These are phyloP conservation scores for Pelargonium exstipulatum DNA, from an alignment of 441 rosid species.

Conservation along the genomic window DNA sequence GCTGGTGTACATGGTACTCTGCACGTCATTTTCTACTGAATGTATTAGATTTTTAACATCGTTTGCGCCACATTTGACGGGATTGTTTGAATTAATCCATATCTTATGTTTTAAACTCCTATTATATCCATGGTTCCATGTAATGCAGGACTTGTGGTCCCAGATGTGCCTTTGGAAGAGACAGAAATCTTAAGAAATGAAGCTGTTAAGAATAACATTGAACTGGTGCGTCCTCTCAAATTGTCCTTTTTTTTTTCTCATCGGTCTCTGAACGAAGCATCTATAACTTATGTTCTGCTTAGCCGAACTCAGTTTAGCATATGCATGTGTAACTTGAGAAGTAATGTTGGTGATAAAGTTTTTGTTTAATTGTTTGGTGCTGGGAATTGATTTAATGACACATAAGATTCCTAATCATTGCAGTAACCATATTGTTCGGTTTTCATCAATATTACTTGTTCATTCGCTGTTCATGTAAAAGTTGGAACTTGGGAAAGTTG, in stretches of 20 bases:
- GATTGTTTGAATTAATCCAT: neutral
- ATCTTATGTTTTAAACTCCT: neutral
- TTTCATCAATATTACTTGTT: too few relatives aligned
- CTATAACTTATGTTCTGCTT: too few relatives aligned
- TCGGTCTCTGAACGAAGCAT: too few relatives aligned
- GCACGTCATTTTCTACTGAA: slow-evolving; percentile 15
- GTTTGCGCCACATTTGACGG: neutral
- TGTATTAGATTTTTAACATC: neutral
- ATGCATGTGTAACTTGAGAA: too few relatives aligned
- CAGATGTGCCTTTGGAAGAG: slow-evolving; percentile 93
- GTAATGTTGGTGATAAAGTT: too few relatives aligned
- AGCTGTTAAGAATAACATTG: slow-evolving; percentile 61
- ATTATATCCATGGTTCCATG: slow-evolving; percentile 4
- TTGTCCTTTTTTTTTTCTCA: too few relatives aligned
- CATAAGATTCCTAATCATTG: too few relatives aligned
- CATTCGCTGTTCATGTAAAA: too few relatives aligned
- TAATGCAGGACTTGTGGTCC: slow-evolving; percentile 80
- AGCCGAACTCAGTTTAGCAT: too few relatives aligned
- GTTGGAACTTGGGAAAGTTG: neutral
- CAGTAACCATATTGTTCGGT: too few relatives aligned
- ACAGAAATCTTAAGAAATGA: slow-evolving; percentile 59
- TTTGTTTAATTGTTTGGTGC: too few relatives aligned
- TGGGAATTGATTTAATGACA: too few relatives aligned
- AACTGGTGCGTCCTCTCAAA: slow-evolving; percentile 38
- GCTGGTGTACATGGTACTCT: slow-evolving; percentile 69